Conservation (phyloP, 169 alveolate genomes). For the Eimeria necatrix region DNA sequence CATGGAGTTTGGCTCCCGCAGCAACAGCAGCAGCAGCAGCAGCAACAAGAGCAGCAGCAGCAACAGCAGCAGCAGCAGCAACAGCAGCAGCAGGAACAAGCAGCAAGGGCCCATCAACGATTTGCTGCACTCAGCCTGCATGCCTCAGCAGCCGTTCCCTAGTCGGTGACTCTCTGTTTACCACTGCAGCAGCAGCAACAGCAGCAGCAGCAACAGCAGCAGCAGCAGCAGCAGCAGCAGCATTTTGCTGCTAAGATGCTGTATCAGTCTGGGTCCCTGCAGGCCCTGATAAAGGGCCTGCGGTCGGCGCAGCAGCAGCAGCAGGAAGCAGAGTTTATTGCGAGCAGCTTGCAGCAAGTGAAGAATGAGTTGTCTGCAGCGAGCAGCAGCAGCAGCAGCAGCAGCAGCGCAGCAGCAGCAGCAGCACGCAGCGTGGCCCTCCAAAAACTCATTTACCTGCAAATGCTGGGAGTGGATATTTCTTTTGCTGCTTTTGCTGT, state of each 20-base stretch:
- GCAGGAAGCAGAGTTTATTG: slow-evolving; percentile 38
- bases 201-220: neutral
- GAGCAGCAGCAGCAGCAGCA: slow-evolving; percentile 72
- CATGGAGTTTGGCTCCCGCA: too few species aligned
- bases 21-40: too few species aligned
- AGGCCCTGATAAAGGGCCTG: slow-evolving; percentile 67
- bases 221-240: slow-evolving; percentile 42
- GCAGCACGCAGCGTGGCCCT: slow-evolving; percentile 76
- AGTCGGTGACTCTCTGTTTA: too few species aligned
- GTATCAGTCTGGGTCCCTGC: slow-evolving; percentile 23
- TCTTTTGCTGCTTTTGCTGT: slow-evolving; percentile 81
- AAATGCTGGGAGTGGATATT: slow-evolving; percentile 83
- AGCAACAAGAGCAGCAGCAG: too few species aligned
- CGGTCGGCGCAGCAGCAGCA: slow-evolving; percentile 78
- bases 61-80: too few species aligned
- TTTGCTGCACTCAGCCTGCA: too few species aligned
- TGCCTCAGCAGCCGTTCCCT: too few species aligned
- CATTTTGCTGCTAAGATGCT: slow-evolving; percentile 38
- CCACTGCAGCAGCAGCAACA: slow-evolving; percentile 7
- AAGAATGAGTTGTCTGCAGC: slow-evolving; percentile 35
- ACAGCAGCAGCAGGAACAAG: too few species aligned
- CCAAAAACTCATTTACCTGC: slow-evolving; percentile 81
- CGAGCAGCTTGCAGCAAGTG: slow-evolving; percentile 59
- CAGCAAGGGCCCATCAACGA: too few species aligned
- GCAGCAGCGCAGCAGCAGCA: slow-evolving; percentile 57